Evolutionary conservation across 2,329 filamentous ascomycete species (phyloP), one percentile per base, ranked within the genome.

Genomic region (Harringtonia aguacate): DNA sequence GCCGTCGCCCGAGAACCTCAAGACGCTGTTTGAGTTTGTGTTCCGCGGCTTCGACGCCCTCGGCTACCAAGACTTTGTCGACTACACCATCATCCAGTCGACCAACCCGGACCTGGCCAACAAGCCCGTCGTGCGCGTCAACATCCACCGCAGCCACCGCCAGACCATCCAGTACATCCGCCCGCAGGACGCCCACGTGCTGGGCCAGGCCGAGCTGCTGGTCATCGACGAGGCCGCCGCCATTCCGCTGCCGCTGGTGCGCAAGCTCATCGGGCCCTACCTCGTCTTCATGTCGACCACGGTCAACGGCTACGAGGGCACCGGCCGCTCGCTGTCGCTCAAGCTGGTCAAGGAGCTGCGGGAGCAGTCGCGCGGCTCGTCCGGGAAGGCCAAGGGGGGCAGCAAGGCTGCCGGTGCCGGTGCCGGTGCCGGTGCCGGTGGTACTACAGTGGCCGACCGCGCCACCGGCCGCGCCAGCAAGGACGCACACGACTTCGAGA

Each of bases 91-190:
- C 53, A 88, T 97, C 46, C 92, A 98, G 59, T 95, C 89, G 2
- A 97, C 90, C 4, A 95, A 98, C 62, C 90, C 92, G 1, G 90
- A 95, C 53, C 95, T 97, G 70, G 36, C 48, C 36, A 95, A 97
- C 72, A 98, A 98, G 68, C 92, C 92, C 4, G 94, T 98, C 58
- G 92, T 98, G 18, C 76, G 92, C 42, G 92, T 98, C 52, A 97
- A 98, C 64, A 81, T 98, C 39, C 88, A 97, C 67, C 75, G 89
- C 50, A 83, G 94, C 56, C 92, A 98, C 66, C 80, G 92, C 36
- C 92, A 98, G 64, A 97, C 92, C 0, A 98, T 98, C 39, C 92
- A 98, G 62, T 98, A 98, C 60, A 95, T 98, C 52, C 84, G 94
- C 53, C 94, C 92, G 0, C 88, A 98, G 63, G 92, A 98, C 65